Percentiles rank a stretch among this genome's conserved stretches.
phyloP scores from a whole-genome alignment of 2,329 filamentous ascomycete genomes.

The Hyphodiscus sp. region DNA sequence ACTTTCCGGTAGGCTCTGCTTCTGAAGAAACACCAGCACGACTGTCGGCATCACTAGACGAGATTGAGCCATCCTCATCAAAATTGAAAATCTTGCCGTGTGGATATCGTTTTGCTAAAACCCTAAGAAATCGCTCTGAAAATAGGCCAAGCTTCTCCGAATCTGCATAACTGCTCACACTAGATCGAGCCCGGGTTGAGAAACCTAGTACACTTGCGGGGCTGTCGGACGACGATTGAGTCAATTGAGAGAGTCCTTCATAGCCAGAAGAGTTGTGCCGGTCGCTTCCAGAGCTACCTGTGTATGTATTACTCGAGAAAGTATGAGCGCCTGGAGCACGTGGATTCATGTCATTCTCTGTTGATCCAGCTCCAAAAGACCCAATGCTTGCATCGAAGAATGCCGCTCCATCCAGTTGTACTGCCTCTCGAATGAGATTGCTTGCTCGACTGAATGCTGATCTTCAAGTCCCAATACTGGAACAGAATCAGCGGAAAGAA shows the following conservation, averaged over 20 bases:
- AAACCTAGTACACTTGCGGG: constrained; percentile 22
- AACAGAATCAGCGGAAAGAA: too few relatives aligned
- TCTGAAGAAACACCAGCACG: too few relatives aligned
- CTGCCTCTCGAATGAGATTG: constrained; percentile 25
- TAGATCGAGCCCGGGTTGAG: constrained; percentile 14
- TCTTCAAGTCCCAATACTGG: too few relatives aligned
- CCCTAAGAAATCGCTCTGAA: constrained; percentile 2
- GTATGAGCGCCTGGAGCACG: too few relatives aligned
- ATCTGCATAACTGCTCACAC: constrained; percentile 1
- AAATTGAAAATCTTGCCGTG: constrained; percentile 24
- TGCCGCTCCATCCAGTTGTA: constrained; percentile 23
- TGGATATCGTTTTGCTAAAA: constrained; percentile 17
- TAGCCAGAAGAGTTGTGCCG: too few relatives aligned
- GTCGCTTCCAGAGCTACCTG: too few relatives aligned
- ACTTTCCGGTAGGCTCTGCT: constrained; percentile 26
- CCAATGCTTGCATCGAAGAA: constrained; percentile 22
- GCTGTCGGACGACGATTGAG: neutral
- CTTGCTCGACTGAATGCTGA: too few relatives aligned
- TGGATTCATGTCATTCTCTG: too few relatives aligned
- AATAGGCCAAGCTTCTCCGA: constrained; percentile 13
- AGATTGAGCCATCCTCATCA: constrained; percentile 17
- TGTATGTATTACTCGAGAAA: too few relatives aligned
- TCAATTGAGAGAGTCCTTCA: neutral
- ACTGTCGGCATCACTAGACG: too few relatives aligned
- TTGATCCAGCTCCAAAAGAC: neutral